Evolutionary conservation across 2,329 filamentous ascomycete species (phyloP).

Genomic region (Penicillium sclerotiorum): DNA sequence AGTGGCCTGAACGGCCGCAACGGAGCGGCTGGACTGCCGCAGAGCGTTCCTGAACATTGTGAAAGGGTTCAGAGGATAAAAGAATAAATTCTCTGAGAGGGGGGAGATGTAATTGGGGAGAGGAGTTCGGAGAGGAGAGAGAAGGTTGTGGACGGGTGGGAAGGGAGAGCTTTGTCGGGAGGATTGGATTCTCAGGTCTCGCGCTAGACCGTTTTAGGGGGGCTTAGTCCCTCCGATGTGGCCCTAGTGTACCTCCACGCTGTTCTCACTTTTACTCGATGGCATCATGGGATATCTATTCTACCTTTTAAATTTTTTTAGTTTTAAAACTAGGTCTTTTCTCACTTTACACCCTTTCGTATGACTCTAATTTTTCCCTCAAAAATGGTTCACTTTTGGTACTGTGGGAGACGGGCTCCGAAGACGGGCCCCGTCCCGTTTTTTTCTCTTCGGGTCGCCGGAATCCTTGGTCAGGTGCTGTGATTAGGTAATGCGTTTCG

Average conservation of each 20-base stretch:
- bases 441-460: conserved; percentile 42
- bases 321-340: neutral
- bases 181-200: conserved; percentile 43
- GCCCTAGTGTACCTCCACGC: conserved; percentile 38
- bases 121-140: conserved; percentile 41
- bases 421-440: conserved; percentile 32
- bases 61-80: conserved; percentile 47
- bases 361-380: conserved; percentile 15
- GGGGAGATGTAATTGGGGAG: conserved; percentile 44
- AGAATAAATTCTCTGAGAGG: conserved; percentile 46
- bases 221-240: conserved; percentile 41
- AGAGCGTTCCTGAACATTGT: conserved; percentile 98
- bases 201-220: conserved; percentile 44
- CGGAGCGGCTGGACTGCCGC: conserved; percentile 92
- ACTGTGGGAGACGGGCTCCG: conserved; percentile 9
- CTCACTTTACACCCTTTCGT: conserved; percentile 1
- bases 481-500: conserved; percentile 39
- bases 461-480: conserved; percentile 33
- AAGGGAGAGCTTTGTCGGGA: conserved; percentile 46
- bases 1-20: conserved; percentile 88
- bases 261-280: conserved; percentile 11
- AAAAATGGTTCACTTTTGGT: neutral
- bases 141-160: conserved; percentile 46
- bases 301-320: neutral
- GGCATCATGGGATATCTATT: neutral